These are phyloP conservation scores for Pinus tabuliformis DNA, from an alignment of 75 land plant genomes.

Conservation along the genomic window DNA sequence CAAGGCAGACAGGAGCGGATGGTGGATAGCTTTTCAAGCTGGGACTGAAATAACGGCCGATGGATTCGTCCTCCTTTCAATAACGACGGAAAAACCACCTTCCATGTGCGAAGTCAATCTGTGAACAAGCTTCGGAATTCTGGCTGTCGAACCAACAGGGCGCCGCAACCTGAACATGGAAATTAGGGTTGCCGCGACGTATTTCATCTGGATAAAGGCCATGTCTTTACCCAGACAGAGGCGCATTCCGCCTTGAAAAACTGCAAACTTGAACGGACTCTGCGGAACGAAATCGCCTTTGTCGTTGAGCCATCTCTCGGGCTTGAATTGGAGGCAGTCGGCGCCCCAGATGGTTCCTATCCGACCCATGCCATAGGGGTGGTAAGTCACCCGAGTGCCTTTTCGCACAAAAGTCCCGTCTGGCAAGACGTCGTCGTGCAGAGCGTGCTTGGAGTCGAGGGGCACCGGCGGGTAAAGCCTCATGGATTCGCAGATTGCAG, in stretches of 20 bases:
- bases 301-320: slow-evolving; percentile 47
- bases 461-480: slow-evolving; percentile 49
- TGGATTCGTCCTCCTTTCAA: not conserved
- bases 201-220: slow-evolving; percentile 57
- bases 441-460: slow-evolving; percentile 10
- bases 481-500: slow-evolving; percentile 37
- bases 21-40: too few species aligned
- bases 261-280: slow-evolving; percentile 33
- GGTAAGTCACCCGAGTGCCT: slow-evolving; percentile 10
- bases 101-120: not conserved
- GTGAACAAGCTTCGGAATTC: not conserved
- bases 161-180: slow-evolving; percentile 10
- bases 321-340: slow-evolving; percentile 44
- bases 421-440: slow-evolving; percentile 31
- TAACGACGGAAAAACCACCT: slow-evolving; percentile 6
- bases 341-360: slow-evolving; percentile 49
- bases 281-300: slow-evolving; percentile 14
- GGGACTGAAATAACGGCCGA: too few species aligned
- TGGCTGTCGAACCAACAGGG: not conserved
- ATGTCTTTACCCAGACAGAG: slow-evolving; percentile 57
- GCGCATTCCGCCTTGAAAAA: slow-evolving; percentile 50
- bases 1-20: too few species aligned
- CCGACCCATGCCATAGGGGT: slow-evolving; percentile 44
- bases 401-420: slow-evolving; percentile 24
- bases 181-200: slow-evolving; percentile 30